phyloP scores from a whole-genome alignment of 75 land plant genomes.

The Chamaecyparis obtusa region DNA sequence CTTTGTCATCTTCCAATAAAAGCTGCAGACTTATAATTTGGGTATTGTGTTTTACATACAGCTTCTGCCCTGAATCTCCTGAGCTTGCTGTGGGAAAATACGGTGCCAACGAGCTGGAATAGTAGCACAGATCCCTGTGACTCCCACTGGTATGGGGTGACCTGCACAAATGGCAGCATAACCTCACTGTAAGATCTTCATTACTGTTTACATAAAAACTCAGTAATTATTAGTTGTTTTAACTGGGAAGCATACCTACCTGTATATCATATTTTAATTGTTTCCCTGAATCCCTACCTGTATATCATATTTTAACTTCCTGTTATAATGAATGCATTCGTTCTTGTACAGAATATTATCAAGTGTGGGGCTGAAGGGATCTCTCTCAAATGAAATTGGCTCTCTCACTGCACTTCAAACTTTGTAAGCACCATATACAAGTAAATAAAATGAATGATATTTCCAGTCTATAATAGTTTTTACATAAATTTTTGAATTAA shows the following conservation, averaged over 20 bases:
- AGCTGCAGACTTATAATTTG: background rate
- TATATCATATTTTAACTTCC: no score
- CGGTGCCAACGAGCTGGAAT: background rate
- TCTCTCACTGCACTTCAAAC: background rate
- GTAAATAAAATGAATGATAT: background rate
- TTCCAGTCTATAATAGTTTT: no score
- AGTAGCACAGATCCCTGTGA: conserved; percentile 8
- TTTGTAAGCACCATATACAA: background rate
- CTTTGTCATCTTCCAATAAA: background rate
- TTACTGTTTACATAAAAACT: background rate
- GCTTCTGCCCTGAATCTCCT: background rate
- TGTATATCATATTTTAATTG: no score
- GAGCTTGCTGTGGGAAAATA: background rate
- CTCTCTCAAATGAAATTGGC: background rate
- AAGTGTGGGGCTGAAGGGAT: conserved; percentile 4
- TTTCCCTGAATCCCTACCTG: no score
- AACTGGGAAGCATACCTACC: no score
- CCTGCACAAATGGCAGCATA: background rate
- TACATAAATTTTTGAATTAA: no score
- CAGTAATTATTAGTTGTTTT: background rate
- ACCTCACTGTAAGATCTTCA: background rate
- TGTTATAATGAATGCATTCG: background rate
- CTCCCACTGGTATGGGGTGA: background rate
- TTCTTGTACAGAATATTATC: background rate
- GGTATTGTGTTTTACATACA: background rate